phyloP scores from a whole-genome alignment of 1,284 basidiomycete species.

The Ustilago shanxiensis region DNA sequence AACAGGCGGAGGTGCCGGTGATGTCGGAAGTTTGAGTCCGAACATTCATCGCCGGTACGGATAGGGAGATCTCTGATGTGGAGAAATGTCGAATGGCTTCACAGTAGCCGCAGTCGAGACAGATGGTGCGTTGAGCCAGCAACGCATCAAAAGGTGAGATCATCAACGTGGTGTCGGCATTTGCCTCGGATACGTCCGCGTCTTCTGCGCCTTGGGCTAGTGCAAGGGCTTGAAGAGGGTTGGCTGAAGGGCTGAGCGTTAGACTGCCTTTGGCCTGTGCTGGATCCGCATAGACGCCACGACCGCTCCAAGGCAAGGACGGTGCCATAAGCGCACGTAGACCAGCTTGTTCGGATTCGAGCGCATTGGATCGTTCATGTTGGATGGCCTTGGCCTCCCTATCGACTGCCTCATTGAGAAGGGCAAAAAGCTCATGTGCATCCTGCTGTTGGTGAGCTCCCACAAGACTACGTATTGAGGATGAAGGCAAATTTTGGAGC shows the following conservation, averaged over 20 bases:
- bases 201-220: neutral
- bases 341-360: conserved; percentile 38
- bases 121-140: conserved; percentile 63
- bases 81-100: conserved; percentile 65
- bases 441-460: conserved; percentile 69
- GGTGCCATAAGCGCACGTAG: conserved; percentile 52
- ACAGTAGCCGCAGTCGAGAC: conserved; percentile 65
- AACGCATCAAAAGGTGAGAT: conserved; percentile 54
- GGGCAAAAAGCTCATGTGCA: conserved; percentile 67
- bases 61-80: conserved; percentile 60
- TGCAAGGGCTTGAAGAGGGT: conserved; percentile 4
- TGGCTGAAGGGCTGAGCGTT: neutral
- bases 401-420: conserved; percentile 63
- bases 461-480: conserved; percentile 59
- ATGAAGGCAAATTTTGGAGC: conserved; percentile 48
- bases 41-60: conserved; percentile 48
- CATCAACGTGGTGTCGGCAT: conserved; percentile 19
- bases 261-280: conserved; percentile 16
- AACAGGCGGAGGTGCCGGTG: conserved; percentile 53
- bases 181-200: neutral
- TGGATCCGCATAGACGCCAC: conserved; percentile 40
- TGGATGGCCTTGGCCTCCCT: conserved; percentile 54
- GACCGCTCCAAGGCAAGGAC: conserved; percentile 43
- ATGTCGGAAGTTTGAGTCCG: conserved; percentile 36
- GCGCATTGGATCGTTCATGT: conserved; percentile 23